Conservation (phyloP, 257 asterid genomes). For the Misopates orontium region DNA sequence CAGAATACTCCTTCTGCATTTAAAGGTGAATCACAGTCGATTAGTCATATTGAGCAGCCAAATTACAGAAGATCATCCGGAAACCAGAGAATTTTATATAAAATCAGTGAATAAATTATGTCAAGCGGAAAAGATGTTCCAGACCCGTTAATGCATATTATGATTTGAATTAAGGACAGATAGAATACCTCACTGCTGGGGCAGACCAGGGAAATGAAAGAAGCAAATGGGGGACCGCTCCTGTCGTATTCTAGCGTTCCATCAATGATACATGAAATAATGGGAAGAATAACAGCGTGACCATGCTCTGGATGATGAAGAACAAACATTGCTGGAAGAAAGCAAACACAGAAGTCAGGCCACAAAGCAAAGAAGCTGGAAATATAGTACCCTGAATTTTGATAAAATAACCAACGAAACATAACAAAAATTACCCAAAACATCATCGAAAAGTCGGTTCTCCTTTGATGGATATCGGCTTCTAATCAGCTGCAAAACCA, state of each 20-base stretch:
- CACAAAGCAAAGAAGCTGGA: conserved; percentile 24
- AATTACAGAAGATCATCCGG: not conserved
- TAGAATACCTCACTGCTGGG: conserved; percentile 74
- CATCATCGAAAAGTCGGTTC: conserved; percentile 90
- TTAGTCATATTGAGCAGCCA: conserved; percentile 27
- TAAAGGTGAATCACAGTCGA: conserved; percentile 22
- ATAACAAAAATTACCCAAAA: conserved; percentile 60
- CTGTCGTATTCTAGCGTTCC: conserved; percentile 75
- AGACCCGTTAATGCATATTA: conserved; percentile 10
- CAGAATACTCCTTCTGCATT: conserved; percentile 86
- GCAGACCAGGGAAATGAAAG: conserved; percentile 87
- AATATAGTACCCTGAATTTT: conserved; percentile 4
- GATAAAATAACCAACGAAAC: conserved; percentile 16
- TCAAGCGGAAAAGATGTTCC: not conserved
- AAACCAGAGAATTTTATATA: no score
- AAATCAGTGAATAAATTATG: conserved; percentile 2
- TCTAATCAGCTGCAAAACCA: conserved; percentile 75
- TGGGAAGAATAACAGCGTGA: conserved; percentile 89
- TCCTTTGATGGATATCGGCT: conserved; percentile 84
- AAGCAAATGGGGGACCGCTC: conserved; percentile 78
- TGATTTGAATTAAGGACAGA: conserved; percentile 9
- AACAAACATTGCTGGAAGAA: conserved; percentile 84
- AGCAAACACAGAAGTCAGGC: conserved; percentile 30
- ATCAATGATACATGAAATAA: conserved; percentile 89
- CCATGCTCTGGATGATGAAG: conserved; percentile 99